Conservation (phyloP, 495 filamentous ascomycete species). For the Aspergillus heteromorphus region DNA sequence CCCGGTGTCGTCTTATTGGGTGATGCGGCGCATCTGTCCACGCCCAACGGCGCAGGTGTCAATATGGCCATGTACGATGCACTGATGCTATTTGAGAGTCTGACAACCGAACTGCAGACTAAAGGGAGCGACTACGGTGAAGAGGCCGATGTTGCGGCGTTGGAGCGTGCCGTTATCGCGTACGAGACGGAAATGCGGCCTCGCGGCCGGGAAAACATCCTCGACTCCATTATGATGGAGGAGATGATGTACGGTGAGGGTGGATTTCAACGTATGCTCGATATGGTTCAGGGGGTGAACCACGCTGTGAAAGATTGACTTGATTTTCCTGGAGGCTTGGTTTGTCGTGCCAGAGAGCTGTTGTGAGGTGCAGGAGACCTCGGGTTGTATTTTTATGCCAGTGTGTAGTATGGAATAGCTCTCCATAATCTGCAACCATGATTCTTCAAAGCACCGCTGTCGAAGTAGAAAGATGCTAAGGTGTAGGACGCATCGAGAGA, state of each 20-base stretch:
- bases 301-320: not conserved
- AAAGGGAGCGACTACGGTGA: not conserved
- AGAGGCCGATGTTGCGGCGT: not conserved
- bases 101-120: not conserved
- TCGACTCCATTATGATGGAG: conserved; percentile 8
- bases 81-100: conserved; percentile 8
- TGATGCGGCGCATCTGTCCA: not conserved
- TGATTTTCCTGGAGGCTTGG: not conserved
- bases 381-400: no score
- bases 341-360: no score
- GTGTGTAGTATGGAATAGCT: no score
- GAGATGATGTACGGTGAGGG: conserved; percentile 10
- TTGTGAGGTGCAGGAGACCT: no score
- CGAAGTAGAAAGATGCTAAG: no score
- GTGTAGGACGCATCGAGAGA: no score
- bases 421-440: no score
- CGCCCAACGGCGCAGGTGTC: not conserved
- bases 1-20: not conserved
- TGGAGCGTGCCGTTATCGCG: conserved; percentile 12
- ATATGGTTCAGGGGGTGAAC: not conserved
- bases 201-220: conserved; percentile 9
- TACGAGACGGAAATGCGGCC: conserved; percentile 18
- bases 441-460: no score
- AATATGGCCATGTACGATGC: not conserved
- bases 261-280: conserved; percentile 10